phyloP scores from a whole-genome alignment of 257 asterid genomes.

The Ligustrum vulgare region DNA sequence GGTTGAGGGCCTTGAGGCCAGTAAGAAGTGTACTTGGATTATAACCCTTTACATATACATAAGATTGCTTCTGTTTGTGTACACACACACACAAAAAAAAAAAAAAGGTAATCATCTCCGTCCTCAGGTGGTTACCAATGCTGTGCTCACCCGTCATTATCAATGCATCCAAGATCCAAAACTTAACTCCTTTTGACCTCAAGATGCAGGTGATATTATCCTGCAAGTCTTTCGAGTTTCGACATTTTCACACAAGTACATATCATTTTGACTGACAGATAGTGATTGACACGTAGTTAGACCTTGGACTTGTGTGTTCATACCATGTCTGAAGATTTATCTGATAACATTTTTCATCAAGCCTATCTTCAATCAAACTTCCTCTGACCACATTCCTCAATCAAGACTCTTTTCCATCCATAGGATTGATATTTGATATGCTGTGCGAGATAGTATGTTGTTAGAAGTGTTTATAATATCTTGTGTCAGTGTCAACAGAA shows the following conservation, averaged over 20 bases:
- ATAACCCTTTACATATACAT: background rate
- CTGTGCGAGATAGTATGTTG: conserved; percentile 16
- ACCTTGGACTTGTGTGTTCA: too few relatives aligned
- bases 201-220: conserved; percentile 46
- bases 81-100: too few relatives aligned
- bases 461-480: conserved; percentile 26
- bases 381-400: conserved; percentile 23
- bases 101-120: background rate
- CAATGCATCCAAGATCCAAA: conserved; percentile 42
- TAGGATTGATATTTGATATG: conserved; percentile 25
- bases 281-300: conserved; percentile 44
- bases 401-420: background rate
- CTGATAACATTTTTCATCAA: conserved; percentile 26
- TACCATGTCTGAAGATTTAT: conserved; percentile 18
- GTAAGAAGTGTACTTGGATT: background rate
- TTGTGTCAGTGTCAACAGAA: conserved; percentile 12
- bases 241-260: conserved; percentile 30
- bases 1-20: background rate
- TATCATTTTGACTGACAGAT: conserved; percentile 47
- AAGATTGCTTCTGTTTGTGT: background rate
- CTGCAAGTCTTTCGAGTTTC: conserved; percentile 23
- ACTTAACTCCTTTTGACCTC: conserved; percentile 46
- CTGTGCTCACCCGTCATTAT: conserved; percentile 14
- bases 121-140: background rate
- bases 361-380: conserved; percentile 18